Evolutionary conservation across 1,284 basidiomycete species (phyloP).

Genomic region (Fistulinella cinereoalba): DNA sequence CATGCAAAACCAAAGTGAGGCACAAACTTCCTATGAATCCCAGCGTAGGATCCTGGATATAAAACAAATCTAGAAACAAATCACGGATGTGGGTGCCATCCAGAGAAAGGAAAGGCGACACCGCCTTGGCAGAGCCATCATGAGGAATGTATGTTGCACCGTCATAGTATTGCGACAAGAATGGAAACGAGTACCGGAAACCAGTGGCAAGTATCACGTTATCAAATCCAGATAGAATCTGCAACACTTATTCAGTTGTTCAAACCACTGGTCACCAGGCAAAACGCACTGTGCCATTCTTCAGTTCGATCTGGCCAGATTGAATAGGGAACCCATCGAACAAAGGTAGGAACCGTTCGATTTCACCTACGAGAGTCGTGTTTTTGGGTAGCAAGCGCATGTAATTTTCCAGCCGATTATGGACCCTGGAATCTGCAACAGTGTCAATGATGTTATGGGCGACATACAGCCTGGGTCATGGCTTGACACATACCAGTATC

Average conservation of each 20-base stretch:
- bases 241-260: neutral
- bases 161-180: slow-evolving; percentile 17
- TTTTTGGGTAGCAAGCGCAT: slow-evolving; percentile 12
- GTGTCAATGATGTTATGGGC: neutral
- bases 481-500: slow-evolving; percentile 1
- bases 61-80: slow-evolving; percentile 17
- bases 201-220: slow-evolving; percentile 11
- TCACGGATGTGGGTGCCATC: slow-evolving; percentile 15
- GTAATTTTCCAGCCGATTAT: slow-evolving; percentile 1
- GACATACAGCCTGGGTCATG: neutral
- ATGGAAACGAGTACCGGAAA: slow-evolving; percentile 15
- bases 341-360: slow-evolving; percentile 10
- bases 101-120: slow-evolving; percentile 9
- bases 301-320: slow-evolving; percentile 13
- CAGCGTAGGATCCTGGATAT: slow-evolving; percentile 16
- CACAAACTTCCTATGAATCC: slow-evolving; percentile 14
- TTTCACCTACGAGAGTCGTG: slow-evolving; percentile 16
- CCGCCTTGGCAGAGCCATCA: neutral
- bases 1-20: neutral
- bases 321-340: slow-evolving; percentile 9
- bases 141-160: slow-evolving; percentile 2
- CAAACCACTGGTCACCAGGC: neutral
- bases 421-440: neutral
- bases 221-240: slow-evolving; percentile 17
- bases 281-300: slow-evolving; percentile 13